phyloP scores from a whole-genome alignment of 306 rosid genomes.

The Inga leiocalycina region DNA sequence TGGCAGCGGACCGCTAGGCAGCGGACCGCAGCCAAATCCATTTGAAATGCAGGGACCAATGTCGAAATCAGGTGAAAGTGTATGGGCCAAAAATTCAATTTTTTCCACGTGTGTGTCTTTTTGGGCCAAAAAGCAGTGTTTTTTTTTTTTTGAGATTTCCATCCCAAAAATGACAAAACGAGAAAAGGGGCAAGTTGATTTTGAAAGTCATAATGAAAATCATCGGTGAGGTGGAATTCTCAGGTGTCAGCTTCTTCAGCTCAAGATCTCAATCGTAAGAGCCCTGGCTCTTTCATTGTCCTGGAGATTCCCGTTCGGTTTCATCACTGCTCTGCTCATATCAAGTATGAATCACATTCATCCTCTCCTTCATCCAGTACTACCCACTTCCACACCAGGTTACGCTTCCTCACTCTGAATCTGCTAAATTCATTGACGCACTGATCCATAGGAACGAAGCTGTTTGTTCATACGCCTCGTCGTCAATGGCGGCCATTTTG shows the following conservation, averaged over 20 bases:
- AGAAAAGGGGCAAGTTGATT: background rate
- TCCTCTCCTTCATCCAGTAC: background rate
- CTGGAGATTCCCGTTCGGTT: background rate
- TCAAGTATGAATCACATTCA: background rate
- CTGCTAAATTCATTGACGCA: background rate
- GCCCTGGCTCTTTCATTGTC: background rate
- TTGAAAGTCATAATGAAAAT: background rate
- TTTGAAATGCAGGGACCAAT: background rate
- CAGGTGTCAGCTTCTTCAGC: background rate
- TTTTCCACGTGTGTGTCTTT: background rate
- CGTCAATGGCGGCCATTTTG: constrained; percentile 46
- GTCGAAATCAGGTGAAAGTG: background rate
- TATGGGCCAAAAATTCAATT: background rate
- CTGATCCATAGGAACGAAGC: background rate
- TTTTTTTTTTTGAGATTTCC: background rate
- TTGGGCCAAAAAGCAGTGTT: background rate
- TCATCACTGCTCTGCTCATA: background rate
- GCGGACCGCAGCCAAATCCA: too few relatives aligned
- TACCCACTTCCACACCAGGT: background rate
- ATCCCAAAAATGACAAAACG: background rate
- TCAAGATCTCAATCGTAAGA: background rate
- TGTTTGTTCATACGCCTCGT: background rate
- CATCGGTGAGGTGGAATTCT: background rate
- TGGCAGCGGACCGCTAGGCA: too few relatives aligned
- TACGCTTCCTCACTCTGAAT: background rate